Evolutionary conservation across 2,329 filamentous ascomycete species (phyloP).

Genomic region (Ascosphaera apis): DNA sequence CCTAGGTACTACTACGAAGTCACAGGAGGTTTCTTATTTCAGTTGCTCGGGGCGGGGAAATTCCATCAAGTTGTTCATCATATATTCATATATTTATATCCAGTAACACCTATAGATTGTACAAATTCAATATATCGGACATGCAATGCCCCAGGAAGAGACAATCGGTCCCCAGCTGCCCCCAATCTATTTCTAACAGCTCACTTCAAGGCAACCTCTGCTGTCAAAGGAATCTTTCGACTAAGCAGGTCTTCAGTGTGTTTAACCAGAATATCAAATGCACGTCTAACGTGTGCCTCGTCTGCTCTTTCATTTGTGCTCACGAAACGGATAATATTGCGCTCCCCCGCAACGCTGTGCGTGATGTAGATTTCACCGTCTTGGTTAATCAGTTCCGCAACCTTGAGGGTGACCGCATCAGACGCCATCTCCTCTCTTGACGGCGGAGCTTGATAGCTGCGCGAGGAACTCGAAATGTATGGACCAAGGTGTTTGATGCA

Average conservation of each 20-base stretch:
- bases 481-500: constrained; percentile 3
- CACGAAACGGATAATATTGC: constrained; percentile 61
- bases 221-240: background rate
- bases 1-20: too few relatives aligned
- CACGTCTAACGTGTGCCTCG: constrained; percentile 45
- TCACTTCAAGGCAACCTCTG: background rate
- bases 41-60: too few relatives aligned
- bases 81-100: too few relatives aligned
- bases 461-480: constrained; percentile 8
- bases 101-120: too few relatives aligned
- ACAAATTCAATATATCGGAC: too few relatives aligned
- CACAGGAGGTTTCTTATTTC: too few relatives aligned
- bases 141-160: too few relatives aligned
- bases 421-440: constrained; percentile 14
- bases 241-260: constrained; percentile 31
- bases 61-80: too few relatives aligned
- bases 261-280: constrained; percentile 51
- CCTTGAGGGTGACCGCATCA: constrained; percentile 46
- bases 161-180: too few relatives aligned
- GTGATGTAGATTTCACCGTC: constrained; percentile 66
- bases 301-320: constrained; percentile 48
- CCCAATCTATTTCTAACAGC: too few relatives aligned
- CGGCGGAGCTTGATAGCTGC: constrained; percentile 9
- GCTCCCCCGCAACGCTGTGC: constrained; percentile 45
- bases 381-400: constrained; percentile 54